Evolutionary conservation across 176 grass and related monocot species (phyloP), one percentile per base, ranked within the genome.

Genomic region (Pontederia paniculata): DNA sequence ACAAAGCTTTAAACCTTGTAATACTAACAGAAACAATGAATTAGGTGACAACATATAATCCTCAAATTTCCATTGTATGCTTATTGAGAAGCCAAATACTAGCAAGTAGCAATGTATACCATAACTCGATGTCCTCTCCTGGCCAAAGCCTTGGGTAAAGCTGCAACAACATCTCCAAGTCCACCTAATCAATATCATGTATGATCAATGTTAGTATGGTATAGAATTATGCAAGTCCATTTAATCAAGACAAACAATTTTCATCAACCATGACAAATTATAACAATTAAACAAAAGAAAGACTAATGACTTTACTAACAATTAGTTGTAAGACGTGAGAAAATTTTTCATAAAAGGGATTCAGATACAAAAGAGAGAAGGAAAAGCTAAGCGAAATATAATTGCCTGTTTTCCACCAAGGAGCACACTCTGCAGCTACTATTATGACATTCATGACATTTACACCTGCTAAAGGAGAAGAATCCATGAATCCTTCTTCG

Each of bases 401-500:
- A 52, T 57, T 90, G 62, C 93, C 93, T 97, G 93, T 97, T 97
- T 97, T 97, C 45, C 80, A 97, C 93, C 93, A 97, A 63, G 86
- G 93, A 77, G 86, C 80, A 88, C 93, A 97, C 73, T 97, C 93
- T 28, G 91, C 86, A 0, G 83, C 80, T 55, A 88, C 77, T 54
- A 97, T 63, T 83, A 97, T 79, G 65, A 90, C 55, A 87, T 97
- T 97, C 72, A 90, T 74, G 65, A 79, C 44, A 58, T 97, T 77
- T 15, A 83, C 65, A 0, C 20, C 49, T 48, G 71, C 74, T 19
- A 73, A 80, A 68, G 75, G 53, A 76, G 68, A 70, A 41, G 62
- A 65, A 60, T 68, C 59, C 37, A 50, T 46, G 53, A 65, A 62
- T 77, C 43, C 66, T 73, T 85, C 79, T 56, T 79, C 64, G 4